Conservation (phyloP, 2,329 filamentous ascomycete species). For the Diaporthe destruens region DNA sequence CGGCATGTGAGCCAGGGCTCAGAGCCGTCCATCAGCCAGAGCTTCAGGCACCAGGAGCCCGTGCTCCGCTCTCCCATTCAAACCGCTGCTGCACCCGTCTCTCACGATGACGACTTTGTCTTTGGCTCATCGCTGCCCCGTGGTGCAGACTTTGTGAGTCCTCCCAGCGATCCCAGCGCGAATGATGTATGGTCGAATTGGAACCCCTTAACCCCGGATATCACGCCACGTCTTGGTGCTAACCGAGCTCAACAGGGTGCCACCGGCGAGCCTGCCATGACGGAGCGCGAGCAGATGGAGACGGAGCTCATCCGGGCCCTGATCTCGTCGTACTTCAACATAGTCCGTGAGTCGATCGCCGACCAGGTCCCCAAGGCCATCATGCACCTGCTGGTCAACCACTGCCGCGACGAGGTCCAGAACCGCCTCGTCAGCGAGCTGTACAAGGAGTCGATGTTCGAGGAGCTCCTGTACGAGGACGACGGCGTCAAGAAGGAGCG, state of each 20-base stretch:
- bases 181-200: slow-evolving; percentile 32
- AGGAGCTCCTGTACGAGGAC: slow-evolving; percentile 96
- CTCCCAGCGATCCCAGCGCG: slow-evolving; percentile 28
- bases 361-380: slow-evolving; percentile 99
- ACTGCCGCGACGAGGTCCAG: slow-evolving; percentile 97
- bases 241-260: slow-evolving; percentile 58
- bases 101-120: slow-evolving; percentile 57
- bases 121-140: slow-evolving; percentile 52
- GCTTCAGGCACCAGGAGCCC: slow-evolving; percentile 78
- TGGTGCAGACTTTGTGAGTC: slow-evolving; percentile 71
- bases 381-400: slow-evolving; percentile 98
- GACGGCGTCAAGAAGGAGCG: slow-evolving; percentile 97
- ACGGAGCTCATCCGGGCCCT: slow-evolving; percentile 96
- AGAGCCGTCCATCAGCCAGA: slow-evolving; percentile 87
- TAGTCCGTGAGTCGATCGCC: slow-evolving; percentile 97
- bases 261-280: slow-evolving; percentile 85
- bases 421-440: slow-evolving; percentile 95
- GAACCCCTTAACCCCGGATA: not conserved
- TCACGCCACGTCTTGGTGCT: slow-evolving; percentile 41
- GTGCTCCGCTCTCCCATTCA: slow-evolving; percentile 64
- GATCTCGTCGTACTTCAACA: slow-evolving; percentile 99
- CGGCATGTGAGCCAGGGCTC: slow-evolving; percentile 82
- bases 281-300: slow-evolving; percentile 95
- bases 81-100: slow-evolving; percentile 52
- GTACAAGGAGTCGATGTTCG: slow-evolving; percentile 91